A percentile compares a stretch with the other conserved stretches of the same genome.
Evolutionary conservation across 2,329 filamentous ascomycete genomes (phyloP).

Genomic region (Stenocarpella maydis): DNA sequence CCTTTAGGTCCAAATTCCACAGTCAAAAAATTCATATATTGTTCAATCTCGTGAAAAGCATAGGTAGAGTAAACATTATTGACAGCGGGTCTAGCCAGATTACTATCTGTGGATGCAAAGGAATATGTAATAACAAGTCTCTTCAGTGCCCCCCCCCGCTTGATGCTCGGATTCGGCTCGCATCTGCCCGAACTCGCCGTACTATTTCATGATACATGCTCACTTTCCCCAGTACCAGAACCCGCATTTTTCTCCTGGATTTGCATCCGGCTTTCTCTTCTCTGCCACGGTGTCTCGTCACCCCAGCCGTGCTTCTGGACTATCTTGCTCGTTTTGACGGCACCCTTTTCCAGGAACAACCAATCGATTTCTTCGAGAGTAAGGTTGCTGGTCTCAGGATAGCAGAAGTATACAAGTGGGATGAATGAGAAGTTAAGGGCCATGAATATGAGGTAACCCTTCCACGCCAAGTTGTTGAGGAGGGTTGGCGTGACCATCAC

Average conservation of each 20-base stretch:
- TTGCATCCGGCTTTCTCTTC: constrained; percentile 25
- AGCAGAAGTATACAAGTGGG: constrained; percentile 54
- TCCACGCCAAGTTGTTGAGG: constrained; percentile 57
- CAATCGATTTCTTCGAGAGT: constrained; percentile 61
- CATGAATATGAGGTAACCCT: constrained; percentile 62
- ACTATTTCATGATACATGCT: neutral
- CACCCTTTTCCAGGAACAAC: constrained; percentile 47
- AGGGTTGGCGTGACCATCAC: constrained; percentile 61
- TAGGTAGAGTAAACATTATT: neutral
- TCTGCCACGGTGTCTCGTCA: constrained; percentile 32
- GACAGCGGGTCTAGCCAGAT: neutral
- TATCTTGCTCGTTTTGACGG: constrained; percentile 28
- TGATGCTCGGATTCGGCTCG: neutral
- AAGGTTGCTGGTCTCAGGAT: constrained; percentile 61
- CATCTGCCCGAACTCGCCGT: neutral
- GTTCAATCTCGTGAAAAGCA: neutral
- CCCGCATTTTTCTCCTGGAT: constrained; percentile 9
- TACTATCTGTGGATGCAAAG: neutral
- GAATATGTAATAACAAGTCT: neutral
- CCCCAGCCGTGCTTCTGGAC: constrained; percentile 34
- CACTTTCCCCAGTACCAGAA: neutral
- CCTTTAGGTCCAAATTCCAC: neutral
- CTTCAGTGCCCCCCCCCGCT: neutral
- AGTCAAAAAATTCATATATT: neutral
- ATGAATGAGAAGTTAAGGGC: constrained; percentile 54